Evolutionary conservation across 352 stramenopile species (phyloP).

Genomic region (Pythium monospermum): DNA sequence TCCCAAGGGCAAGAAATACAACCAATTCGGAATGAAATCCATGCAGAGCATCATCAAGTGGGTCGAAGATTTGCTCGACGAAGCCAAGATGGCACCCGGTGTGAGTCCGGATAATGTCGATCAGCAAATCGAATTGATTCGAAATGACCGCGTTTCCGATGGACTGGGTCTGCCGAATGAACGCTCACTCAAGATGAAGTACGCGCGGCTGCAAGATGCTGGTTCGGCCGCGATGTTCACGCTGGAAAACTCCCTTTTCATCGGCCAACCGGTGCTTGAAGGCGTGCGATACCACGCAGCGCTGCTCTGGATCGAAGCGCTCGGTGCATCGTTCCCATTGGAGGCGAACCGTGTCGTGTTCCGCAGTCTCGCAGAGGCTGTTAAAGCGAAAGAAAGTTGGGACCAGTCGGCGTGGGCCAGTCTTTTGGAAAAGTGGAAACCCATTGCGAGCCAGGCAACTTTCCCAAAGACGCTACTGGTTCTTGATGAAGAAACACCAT

Average conservation of each 20-base stretch:
- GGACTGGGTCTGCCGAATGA: constrained; percentile 30
- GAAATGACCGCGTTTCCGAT: constrained; percentile 29
- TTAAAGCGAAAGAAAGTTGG: constrained; percentile 45
- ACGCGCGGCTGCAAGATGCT: constrained; percentile 59
- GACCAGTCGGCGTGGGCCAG: constrained; percentile 48
- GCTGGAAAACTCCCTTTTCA: constrained; percentile 72
- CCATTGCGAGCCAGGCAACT: constrained; percentile 29
- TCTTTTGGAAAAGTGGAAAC: constrained; percentile 65
- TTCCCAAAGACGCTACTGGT: constrained; percentile 63
- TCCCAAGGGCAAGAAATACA: constrained; percentile 28
- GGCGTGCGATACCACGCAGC: constrained; percentile 58
- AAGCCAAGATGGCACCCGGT: constrained; percentile 45
- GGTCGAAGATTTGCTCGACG: constrained; percentile 50
- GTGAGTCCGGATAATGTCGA: constrained; percentile 44
- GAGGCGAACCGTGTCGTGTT: constrained; percentile 56
- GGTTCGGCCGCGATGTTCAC: constrained; percentile 60
- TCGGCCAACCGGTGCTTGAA: constrained; percentile 53
- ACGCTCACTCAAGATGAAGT: constrained; percentile 57
- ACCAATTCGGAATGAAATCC: constrained; percentile 23
- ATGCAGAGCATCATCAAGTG: constrained; percentile 54
- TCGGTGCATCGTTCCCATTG: constrained; percentile 58
- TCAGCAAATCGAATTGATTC: constrained; percentile 41
- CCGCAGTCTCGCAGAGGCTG: constrained; percentile 27
- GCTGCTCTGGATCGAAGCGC: constrained; percentile 56
- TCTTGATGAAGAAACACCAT: constrained; percentile 42